These are phyloP conservation scores for Solanum chmielewskii DNA, from an alignment of 257 asterid species.

Conservation along the genomic window DNA sequence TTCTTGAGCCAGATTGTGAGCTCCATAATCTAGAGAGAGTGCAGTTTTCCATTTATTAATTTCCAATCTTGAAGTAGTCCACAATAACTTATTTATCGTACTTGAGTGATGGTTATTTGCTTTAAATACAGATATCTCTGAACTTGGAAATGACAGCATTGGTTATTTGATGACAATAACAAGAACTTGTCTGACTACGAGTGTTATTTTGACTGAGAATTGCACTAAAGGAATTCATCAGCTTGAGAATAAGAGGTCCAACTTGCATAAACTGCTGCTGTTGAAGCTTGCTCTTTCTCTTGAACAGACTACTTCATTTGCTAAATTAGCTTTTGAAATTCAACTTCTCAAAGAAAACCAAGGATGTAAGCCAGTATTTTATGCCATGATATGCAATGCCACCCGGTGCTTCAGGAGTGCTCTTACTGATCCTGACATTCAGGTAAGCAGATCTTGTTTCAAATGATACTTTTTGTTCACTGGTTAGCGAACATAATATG, in stretches of 20 bases:
- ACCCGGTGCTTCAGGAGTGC: constrained; percentile 38
- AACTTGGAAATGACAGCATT: constrained; percentile 36
- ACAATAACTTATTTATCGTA: neutral
- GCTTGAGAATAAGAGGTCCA: constrained; percentile 48
- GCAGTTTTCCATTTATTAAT: neutral
- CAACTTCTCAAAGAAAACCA: constrained; percentile 30
- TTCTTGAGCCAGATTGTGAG: neutral
- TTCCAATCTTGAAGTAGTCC: neutral
- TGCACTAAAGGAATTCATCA: constrained; percentile 63
- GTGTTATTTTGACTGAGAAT: constrained; percentile 39
- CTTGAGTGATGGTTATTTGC: constrained; percentile 8
- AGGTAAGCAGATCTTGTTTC: constrained; percentile 36
- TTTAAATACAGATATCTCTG: constrained; percentile 43
- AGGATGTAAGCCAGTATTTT: constrained; percentile 39
- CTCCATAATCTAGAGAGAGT: neutral
- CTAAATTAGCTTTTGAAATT: constrained; percentile 48
- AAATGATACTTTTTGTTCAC: neutral
- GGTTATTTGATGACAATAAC: constrained; percentile 32
- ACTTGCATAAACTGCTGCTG: constrained; percentile 48
- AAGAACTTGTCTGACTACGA: constrained; percentile 64
- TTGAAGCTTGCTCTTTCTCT: constrained; percentile 70
- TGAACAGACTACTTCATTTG: constrained; percentile 48
- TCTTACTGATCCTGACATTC: constrained; percentile 56
- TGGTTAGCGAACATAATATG: neutral
- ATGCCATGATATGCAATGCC: constrained; percentile 42